phyloP scores from a whole-genome alignment of 306 rosid species.

The Corylus heterophylla region DNA sequence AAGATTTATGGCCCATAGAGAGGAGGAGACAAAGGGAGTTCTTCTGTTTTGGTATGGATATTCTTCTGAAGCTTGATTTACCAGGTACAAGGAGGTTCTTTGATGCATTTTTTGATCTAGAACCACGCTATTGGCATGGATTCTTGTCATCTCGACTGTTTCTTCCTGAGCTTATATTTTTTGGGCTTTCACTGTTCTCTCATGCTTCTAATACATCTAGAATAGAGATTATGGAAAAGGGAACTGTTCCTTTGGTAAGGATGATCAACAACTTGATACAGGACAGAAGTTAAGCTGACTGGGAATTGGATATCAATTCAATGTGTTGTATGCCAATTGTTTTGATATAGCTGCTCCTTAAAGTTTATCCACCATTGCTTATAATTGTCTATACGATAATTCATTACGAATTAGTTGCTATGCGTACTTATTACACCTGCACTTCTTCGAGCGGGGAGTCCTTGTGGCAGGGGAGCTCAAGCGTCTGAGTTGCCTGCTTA shows the following conservation, averaged over 20 bases:
- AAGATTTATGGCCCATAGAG: constrained; percentile 87
- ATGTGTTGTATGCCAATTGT: constrained; percentile 48
- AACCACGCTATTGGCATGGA: constrained; percentile 97
- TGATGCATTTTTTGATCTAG: constrained; percentile 87
- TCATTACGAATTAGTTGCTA: not conserved
- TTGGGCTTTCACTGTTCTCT: constrained; percentile 87
- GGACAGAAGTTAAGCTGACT: constrained; percentile 64
- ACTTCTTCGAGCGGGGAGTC: constrained; percentile 18
- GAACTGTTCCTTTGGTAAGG: constrained; percentile 88
- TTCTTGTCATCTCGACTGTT: constrained; percentile 91
- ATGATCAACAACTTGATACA: constrained; percentile 85
- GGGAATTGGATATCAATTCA: constrained; percentile 14
- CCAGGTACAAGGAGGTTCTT: constrained; percentile 82
- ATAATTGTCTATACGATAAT: constrained; percentile 18
- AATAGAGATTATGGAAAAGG: constrained; percentile 92
- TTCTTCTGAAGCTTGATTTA: constrained; percentile 91
- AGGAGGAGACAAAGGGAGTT: constrained; percentile 95
- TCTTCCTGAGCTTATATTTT: constrained; percentile 77
- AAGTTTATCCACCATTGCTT: constrained; percentile 35
- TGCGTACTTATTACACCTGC: constrained; percentile 7
- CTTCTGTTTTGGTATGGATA: constrained; percentile 98
- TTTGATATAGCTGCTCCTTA: constrained; percentile 28
- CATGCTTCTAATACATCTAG: constrained; percentile 88
- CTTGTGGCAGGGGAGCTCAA: constrained; percentile 5
- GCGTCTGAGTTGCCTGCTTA: not conserved